Evolutionary conservation across 2,329 filamentous ascomycete species (phyloP), one percentile per base, ranked within the genome.

Genomic region (Alternaria tenuissima): DNA sequence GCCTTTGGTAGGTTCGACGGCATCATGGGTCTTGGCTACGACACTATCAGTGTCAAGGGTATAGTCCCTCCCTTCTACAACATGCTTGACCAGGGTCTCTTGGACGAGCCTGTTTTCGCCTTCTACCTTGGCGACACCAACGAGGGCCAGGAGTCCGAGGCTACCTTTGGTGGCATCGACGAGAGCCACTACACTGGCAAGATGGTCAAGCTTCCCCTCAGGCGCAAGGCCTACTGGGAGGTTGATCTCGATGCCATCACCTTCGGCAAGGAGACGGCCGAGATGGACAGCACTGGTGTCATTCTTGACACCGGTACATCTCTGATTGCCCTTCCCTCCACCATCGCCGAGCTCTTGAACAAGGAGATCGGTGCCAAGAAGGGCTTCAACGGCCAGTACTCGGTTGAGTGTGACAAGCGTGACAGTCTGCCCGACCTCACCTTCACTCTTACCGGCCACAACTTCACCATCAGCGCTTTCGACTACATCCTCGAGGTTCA

Each of bases 181-280:
- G 84, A 93, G 83, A 83, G 85, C 77, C 93, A 95, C 85, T 91
- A 87, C 81, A 89, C 86, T 39, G 95, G 95, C 76, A 90, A 98
- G 81, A 87, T 99, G 74, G 92, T 89, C 78, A 96, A 93, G 81
- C 93, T 99, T 70, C 95, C 95, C 56, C 88, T 99, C 71, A 92
- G 95, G 81, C 92, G 95, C 79, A 98, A 98, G 90, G 95, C 95
- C 51, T 99, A 99, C 88, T 99, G 95, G 95, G 95, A 99, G 87
- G 94, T 99, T 57, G 94, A 98, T 75, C 89, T 99, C 63, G 90
- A 98, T 75, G 86, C 93, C 66, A 95, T 99, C 82, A 89, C 91
- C 57, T 93, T 97, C 67, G 96, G 95, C 72, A 87, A 94, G 54
- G 88, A 91, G 76, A 89, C 88, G 68, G 94, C 94, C 63, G 91